phyloP scores from a whole-genome alignment of 78 protist genomes.

The Acrasis kona region DNA sequence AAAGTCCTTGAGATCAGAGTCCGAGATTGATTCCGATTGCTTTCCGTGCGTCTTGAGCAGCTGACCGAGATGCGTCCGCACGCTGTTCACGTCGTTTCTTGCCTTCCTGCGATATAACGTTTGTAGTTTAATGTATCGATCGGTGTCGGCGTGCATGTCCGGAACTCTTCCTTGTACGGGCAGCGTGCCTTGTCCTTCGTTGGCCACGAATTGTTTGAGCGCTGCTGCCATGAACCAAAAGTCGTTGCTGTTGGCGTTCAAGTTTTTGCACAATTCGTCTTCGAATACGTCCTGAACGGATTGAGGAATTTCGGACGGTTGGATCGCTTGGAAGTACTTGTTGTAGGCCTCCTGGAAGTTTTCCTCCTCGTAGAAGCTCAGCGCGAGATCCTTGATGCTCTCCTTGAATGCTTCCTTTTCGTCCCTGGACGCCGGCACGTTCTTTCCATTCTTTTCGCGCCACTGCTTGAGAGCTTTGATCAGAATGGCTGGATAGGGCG shows the following conservation, averaged over 20 bases:
- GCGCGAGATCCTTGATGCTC: not conserved
- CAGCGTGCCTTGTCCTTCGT: not conserved
- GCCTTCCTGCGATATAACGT: not conserved
- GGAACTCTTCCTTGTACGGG: conserved; percentile 17
- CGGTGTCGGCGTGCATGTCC: conserved; percentile 15
- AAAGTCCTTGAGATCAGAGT: not conserved
- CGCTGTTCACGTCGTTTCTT: not conserved
- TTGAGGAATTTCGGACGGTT: not conserved
- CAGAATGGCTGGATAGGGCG: conserved; percentile 28
- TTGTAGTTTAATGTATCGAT: not conserved
- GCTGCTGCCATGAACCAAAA: conserved; percentile 19
- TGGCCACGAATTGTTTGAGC: not conserved
- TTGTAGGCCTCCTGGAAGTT: not conserved
- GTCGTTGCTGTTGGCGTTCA: not conserved
- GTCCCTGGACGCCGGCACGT: not conserved
- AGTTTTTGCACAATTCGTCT: not conserved
- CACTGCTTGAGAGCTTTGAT: conserved; percentile 1
- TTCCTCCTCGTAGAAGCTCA: not conserved
- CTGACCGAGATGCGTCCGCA: not conserved
- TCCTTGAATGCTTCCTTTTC: not conserved
- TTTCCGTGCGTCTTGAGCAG: not conserved
- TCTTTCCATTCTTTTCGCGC: not conserved
- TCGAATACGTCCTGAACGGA: not conserved
- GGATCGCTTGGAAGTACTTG: not conserved
- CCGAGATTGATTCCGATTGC: not conserved